These are phyloP conservation scores for Silybum marianum DNA, from an alignment of 129 eudicot genomes.

Conservation along the genomic window DNA sequence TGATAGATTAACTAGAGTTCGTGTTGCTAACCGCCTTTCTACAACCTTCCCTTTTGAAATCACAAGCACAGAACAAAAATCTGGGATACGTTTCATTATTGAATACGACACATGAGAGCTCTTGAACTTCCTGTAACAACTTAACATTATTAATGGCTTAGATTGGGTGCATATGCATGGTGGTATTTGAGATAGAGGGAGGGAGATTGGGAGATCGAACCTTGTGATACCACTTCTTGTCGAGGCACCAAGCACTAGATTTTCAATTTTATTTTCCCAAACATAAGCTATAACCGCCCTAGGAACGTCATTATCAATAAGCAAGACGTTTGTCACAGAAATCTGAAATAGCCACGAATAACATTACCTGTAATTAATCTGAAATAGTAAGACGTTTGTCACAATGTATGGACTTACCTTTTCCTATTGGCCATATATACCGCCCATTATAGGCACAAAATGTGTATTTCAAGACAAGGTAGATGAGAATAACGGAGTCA, in stretches of 20 bases:
- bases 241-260: constrained; percentile 68
- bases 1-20: constrained; percentile 13
- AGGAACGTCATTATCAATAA: constrained; percentile 48
- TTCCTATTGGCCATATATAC: no score
- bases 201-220: constrained; percentile 14
- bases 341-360: constrained; percentile 36
- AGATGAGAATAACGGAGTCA: no score
- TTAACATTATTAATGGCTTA: no score
- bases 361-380: no score
- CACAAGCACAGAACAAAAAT: constrained; percentile 65
- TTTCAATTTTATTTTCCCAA: constrained; percentile 31
- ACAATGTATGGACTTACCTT: no score
- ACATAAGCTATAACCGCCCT: constrained; percentile 50
- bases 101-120: no score
- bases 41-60: constrained; percentile 46
- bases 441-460: no score
- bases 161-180: no score
- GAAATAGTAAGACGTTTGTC: no score
- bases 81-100: constrained; percentile 44
- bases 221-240: constrained; percentile 38
- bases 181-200: background rate
- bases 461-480: no score
- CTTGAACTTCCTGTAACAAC: no score
- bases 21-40: constrained; percentile 46
- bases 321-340: constrained; percentile 35